These are phyloP conservation scores for Sarocladiaceae sp. DNA, from an alignment of 2,329 filamentous ascomycete species.

Conservation along the genomic window DNA sequence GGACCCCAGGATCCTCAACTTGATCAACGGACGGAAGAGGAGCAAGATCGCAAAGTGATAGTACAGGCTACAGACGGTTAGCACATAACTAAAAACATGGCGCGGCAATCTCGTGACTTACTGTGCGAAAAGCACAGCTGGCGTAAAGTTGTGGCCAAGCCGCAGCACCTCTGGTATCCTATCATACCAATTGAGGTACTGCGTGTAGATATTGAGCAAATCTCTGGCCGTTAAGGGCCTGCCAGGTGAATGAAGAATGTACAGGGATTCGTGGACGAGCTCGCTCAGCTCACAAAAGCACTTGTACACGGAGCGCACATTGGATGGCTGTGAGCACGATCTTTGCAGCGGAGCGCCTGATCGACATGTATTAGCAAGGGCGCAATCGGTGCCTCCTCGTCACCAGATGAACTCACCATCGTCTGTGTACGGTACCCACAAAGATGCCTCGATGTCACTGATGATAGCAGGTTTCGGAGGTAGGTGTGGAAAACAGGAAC, in stretches of 20 bases:
- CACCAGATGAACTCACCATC: conserved; percentile 38
- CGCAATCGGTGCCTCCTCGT: neutral
- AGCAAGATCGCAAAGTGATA: conserved; percentile 65
- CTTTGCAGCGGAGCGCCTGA: conserved; percentile 47
- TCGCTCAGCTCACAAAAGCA: conserved; percentile 68
- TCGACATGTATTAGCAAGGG: neutral
- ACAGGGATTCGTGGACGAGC: conserved; percentile 64
- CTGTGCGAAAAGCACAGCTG: conserved; percentile 69
- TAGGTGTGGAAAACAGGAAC: conserved; percentile 49
- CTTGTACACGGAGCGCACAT: conserved; percentile 61
- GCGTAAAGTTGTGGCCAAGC: conserved; percentile 63
- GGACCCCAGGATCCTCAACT: conserved; percentile 55
- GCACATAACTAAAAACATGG: conserved; percentile 13
- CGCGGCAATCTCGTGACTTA: conserved; percentile 35
- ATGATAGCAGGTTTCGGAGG: conserved; percentile 56
- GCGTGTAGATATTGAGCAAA: conserved; percentile 57
- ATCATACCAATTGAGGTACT: conserved; percentile 68
- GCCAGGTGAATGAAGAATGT: conserved; percentile 65
- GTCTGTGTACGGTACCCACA: conserved; percentile 54
- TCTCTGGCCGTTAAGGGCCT: conserved; percentile 57
- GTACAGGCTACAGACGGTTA: conserved; percentile 49
- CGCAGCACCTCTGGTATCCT: conserved; percentile 57
- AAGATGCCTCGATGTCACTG: conserved; percentile 50
- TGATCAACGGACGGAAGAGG: conserved; percentile 69
- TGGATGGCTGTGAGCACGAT: conserved; percentile 56